Percentiles rank a stretch among this genome's conserved stretches.
Conservation (phyloP, 116 monocot genomes). For the Papilionanthe hybrid region DNA sequence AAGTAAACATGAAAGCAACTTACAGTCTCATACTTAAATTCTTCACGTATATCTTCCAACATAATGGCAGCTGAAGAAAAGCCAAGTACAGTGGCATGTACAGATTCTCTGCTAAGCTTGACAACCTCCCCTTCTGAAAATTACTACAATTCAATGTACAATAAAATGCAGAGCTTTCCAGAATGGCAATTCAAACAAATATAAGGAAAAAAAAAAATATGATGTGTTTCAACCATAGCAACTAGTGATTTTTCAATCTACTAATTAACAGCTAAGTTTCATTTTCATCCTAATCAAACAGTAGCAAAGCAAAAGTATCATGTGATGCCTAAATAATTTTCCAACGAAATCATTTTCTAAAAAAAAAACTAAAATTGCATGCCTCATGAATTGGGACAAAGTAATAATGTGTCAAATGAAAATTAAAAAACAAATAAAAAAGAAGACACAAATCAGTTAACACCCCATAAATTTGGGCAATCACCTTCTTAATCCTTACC, state of each 20-base stretch:
- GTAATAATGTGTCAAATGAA: no score
- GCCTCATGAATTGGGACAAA: no score
- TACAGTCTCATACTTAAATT: conserved; percentile 72
- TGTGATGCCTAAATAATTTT: no score
- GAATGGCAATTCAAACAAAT: not conserved
- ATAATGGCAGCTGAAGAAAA: conserved; percentile 77
- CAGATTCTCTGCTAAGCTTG: conserved; percentile 72
- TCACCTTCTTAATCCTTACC: no score
- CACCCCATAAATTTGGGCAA: no score
- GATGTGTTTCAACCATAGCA: not conserved
- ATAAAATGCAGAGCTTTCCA: not conserved
- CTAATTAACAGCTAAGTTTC: not conserved
- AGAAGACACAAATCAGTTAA: no score
- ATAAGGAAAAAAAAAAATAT: not conserved
- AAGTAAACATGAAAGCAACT: conserved; percentile 17
- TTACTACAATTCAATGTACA: not conserved
- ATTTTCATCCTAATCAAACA: not conserved
- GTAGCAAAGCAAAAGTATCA: not conserved
- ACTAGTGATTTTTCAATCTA: not conserved
- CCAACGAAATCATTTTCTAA: no score
- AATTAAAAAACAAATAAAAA: no score
- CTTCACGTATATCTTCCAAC: conserved; percentile 66
- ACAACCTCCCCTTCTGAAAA: conserved; percentile 84
- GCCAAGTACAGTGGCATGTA: conserved; percentile 74
- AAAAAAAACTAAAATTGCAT: no score